Evolutionary conservation across 202 grass and related monocot species (phyloP).

Genomic region (Setaria italica): DNA sequence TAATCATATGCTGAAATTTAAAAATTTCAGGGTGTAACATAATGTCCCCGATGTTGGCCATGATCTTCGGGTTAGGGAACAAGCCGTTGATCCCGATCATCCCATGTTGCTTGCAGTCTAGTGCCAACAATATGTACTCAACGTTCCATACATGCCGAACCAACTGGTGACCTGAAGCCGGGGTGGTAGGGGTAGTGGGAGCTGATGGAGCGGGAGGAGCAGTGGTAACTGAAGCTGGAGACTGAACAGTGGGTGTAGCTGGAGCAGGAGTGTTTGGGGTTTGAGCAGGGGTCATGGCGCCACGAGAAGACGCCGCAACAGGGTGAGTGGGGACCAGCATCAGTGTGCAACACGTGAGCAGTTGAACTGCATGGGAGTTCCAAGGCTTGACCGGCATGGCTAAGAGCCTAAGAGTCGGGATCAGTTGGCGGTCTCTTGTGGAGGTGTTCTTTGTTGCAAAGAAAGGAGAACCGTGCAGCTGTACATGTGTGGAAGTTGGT

Average conservation of each 20-base stretch:
- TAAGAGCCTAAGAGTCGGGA: too few species aligned
- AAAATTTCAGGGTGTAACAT: not conserved
- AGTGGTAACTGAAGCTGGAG: not conserved
- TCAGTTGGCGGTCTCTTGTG: too few species aligned
- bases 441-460: too few species aligned
- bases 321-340: not conserved
- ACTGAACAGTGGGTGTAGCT: not conserved
- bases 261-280: too few species aligned
- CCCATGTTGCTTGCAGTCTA: not conserved
- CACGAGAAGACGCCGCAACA: not conserved
- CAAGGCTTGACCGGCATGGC: not conserved
- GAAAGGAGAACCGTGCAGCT: not conserved
- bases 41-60: slow-evolving; percentile 56
- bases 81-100: slow-evolving; percentile 74
- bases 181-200: not conserved
- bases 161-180: not conserved
- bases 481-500: not conserved
- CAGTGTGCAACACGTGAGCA: not conserved
- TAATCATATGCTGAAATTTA: too few species aligned
- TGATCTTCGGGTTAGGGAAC: slow-evolving; percentile 72
- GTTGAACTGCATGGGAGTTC: not conserved
- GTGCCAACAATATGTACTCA: not conserved
- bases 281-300: not conserved
- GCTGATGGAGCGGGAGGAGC: not conserved
- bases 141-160: not conserved